Conservation (phyloP, 768 basidiomycete species). For the Flagelloscypha sp. region DNA sequence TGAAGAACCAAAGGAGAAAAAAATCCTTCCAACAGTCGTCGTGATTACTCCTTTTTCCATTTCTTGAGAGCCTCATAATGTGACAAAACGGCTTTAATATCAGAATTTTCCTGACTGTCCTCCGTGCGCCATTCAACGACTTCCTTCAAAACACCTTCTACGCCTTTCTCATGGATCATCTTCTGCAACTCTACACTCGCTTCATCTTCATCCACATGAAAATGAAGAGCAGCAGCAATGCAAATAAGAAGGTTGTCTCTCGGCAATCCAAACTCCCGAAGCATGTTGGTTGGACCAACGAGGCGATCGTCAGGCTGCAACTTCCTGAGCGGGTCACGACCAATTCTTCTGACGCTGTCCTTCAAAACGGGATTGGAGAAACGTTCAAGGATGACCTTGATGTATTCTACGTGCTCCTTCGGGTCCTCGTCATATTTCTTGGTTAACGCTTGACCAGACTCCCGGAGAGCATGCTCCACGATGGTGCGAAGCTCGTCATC, state of each 20-base stretch:
- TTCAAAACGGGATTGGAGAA: slow-evolving; percentile 26
- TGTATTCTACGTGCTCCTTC: slow-evolving; percentile 19
- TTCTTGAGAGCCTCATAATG: too few relatives aligned
- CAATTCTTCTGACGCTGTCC: slow-evolving; percentile 29
- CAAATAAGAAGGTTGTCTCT: slow-evolving; percentile 23
- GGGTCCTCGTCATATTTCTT: slow-evolving; percentile 15
- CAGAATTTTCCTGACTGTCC: too few relatives aligned
- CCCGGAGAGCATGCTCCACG: slow-evolving; percentile 25
- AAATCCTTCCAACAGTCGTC: too few relatives aligned
- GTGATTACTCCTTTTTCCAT: too few relatives aligned
- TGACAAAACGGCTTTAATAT: too few relatives aligned
- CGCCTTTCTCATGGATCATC: slow-evolving; percentile 17
- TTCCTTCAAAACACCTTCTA: slow-evolving; percentile 20
- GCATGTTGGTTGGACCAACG: slow-evolving; percentile 27
- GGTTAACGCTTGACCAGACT: slow-evolving; percentile 29
- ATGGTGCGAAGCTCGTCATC: slow-evolving; percentile 20
- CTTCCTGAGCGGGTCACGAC: slow-evolving; percentile 31
- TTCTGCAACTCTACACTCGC: slow-evolving; percentile 23
- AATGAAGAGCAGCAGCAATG: slow-evolving; percentile 28
- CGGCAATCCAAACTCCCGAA: slow-evolving; percentile 21
- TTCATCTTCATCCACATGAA: slow-evolving; percentile 23
- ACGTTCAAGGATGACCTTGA: slow-evolving; percentile 23
- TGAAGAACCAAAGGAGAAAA: too few relatives aligned
- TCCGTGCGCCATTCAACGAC: too few relatives aligned
- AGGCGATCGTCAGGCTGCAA: slow-evolving; percentile 26